These are phyloP conservation scores for Prunus mongolica DNA, from an alignment of 306 rosid genomes.

Conservation along the genomic window DNA sequence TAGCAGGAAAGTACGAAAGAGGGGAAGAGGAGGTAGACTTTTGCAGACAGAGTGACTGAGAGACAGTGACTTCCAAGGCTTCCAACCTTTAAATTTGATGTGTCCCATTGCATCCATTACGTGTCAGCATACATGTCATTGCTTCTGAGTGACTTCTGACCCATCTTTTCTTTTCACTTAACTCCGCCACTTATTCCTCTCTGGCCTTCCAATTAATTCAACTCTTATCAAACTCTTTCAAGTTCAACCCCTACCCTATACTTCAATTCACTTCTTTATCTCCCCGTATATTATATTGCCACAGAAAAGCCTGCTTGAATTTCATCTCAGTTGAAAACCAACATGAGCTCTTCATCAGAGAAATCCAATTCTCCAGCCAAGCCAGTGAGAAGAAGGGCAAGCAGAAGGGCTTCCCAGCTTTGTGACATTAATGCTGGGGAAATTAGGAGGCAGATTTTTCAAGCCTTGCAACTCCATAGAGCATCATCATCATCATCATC, in stretches of 20 bases:
- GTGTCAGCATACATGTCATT: conserved; percentile 38
- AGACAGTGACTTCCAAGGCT: background rate
- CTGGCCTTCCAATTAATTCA: background rate
- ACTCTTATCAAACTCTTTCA: conserved; percentile 4
- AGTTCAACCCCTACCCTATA: background rate
- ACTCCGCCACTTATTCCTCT: no score
- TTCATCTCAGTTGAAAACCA: background rate
- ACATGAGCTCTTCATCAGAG: conserved; percentile 1
- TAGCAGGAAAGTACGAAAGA: background rate
- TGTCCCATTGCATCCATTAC: conserved; percentile 40
- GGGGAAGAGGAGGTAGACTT: background rate
- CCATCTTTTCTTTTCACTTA: conserved; percentile 17
- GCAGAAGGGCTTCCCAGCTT: conserved; percentile 13
- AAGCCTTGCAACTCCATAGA: conserved; percentile 34
- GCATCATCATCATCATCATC: conserved; percentile 15
- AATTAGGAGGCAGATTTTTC: conserved; percentile 30
- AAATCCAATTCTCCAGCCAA: background rate
- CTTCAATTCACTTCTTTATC: background rate
- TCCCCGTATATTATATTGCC: no score
- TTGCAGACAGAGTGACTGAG: background rate
- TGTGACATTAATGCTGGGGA: conserved; percentile 21
- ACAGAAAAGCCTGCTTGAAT: no score
- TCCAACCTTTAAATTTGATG: conserved; percentile 25
- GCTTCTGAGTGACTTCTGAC: conserved; percentile 16
- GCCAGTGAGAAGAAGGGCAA: conserved; percentile 21